Evolutionary conservation across 352 stramenopile genomes (phyloP), one percentile per base, ranked within the genome.

Genomic region (Globisporangium nodosum): DNA sequence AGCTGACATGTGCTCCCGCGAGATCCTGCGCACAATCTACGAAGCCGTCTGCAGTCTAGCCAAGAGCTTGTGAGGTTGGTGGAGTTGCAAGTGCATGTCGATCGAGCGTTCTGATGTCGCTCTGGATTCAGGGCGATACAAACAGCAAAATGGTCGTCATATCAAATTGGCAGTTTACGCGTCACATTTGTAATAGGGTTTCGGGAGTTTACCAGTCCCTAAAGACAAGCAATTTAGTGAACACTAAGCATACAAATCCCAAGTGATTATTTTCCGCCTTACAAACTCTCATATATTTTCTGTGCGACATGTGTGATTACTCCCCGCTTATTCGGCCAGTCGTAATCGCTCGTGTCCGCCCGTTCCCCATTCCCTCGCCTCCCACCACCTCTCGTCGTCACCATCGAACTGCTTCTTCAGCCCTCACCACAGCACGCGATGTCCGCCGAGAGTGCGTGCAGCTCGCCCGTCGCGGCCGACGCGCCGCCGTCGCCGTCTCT

Each of bases 1-100:
- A 24, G 56, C 56, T n/a, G 58, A 63, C 42, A 63, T 63, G 51
- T 63, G 58, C 50, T 63, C 58, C 18, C 46, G 40, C 24, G 58
- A 63, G 51, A 58, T 63, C 51, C 58, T 63, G 50, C 58, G 58
- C 31, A 48, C 51, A 3, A 50, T 63, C 30, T 58, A 63, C 50
- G 51, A 63, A 20, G n/a, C 58, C 18, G 58, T 63, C 30, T 21
- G 58, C 12, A 24, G 42, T 24, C 5, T 48, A 16, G 9, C 9
- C 11, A 43, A 43, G 13, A 43, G 37, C 37, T 12, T 40, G 35
- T 40, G 35, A 40, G 35, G 24, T 1, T 27, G 24, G 24, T 27
- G 24, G 24, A 1, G 24, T 27, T 27, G 24, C 24, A 27, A 27
- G 24, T 27, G 24, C 24, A 27, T 27, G 24, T 27, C 24, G 24